Evolutionary conservation across 108 stramenopile genomes (phyloP), one percentile per base, ranked within the genome.

Genomic region (Nannochloropsis salina): DNA sequence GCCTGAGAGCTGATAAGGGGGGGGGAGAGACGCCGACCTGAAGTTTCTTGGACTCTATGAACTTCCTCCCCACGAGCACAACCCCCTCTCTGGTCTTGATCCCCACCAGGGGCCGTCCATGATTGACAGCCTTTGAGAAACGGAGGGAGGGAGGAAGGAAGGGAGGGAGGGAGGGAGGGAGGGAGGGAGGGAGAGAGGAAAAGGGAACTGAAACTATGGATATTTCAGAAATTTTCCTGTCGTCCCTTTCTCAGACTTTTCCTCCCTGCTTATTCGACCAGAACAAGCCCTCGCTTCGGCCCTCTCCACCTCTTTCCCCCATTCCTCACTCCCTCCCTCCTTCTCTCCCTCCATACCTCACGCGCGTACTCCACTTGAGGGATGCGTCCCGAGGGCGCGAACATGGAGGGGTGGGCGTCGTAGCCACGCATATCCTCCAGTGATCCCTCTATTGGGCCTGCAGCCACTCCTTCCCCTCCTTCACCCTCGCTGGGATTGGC

Each of bases 371-470:
- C 61, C 5, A 74, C 61, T 8, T 74, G 61, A 15, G 61, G 61
- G 61, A 74, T 74, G 61, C 61, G 61, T 15, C 61, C 61, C 6
- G 61, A 74, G 4, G 61, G 61, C 3, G 61, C 61, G 61, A 74
- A 74, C 61, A 74, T 74, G 61, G 61, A 74, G 61, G 61, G 61
- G 61, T 74, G 61, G n/a, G 61, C 61, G 61, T 74, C 61, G n/a
- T 74, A 74, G 20, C 61, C 61, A n/a, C 8, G 15, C 61, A 74
- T 74, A n/a, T 74, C 61, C 61, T 74, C 61, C 61, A n/a, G 15
- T n/a, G 61, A 15, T 15, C 61, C 61, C n/a, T 74, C 61, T 3
- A 4, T 8, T 74, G 15, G 20, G 20, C 61, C 61, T 74, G 20
- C 31, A 31, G 31, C 31, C 31, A 31, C 61, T 74, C 61, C 61